Base-by-base conservation (phyloP, 441 rosid genomes). In the Capsella rubella region DNA sequence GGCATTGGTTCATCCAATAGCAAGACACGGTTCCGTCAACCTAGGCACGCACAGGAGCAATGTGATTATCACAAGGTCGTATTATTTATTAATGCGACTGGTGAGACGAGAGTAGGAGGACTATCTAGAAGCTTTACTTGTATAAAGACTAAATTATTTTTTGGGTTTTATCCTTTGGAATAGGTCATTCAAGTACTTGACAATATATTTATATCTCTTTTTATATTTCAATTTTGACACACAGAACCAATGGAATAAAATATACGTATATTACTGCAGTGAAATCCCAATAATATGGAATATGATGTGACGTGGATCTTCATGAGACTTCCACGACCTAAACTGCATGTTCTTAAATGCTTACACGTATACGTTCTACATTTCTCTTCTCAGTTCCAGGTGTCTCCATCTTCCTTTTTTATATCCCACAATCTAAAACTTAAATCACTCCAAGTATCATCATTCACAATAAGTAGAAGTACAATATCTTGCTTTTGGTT, bases 291-390 rank as follows among this genome's bases (percentile, higher is more conserved):
- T 27, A 11, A 46, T 1, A 59, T 34, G 18, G 55, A 64, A 60
- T 16, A 12, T 40, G 74, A 78, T 49, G 37, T 37, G 74, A 84
- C 81, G 78, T 82, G 87, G 67, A 47, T 16, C 75, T 85, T 85
- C 84, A 34, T 12, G 84, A 85, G 79, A 51, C 69, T 81, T 85
- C 91, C 74, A 81, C 67, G 47, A 42, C 13, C 27, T n/a, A 12
- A 39, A 50, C 25, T 79, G 80, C 79, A 71, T 61, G 46, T 55
- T 31, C 43, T 16, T 3, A 0, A 0, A 15, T 27, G 6, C 50
- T 15, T 58, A 80, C 81, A 78, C 55, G 78, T 77, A 78, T 78
- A 45, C 43, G 3, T 68, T 82, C 71, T 46, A 76, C 71, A 66
- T 13, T 42, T 34, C 42, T 75, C 85, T 64, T 68, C 74, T 49